phyloP scores from a whole-genome alignment of 495 filamentous ascomycete genomes.

The Penicillium macrosclerotiorum region DNA sequence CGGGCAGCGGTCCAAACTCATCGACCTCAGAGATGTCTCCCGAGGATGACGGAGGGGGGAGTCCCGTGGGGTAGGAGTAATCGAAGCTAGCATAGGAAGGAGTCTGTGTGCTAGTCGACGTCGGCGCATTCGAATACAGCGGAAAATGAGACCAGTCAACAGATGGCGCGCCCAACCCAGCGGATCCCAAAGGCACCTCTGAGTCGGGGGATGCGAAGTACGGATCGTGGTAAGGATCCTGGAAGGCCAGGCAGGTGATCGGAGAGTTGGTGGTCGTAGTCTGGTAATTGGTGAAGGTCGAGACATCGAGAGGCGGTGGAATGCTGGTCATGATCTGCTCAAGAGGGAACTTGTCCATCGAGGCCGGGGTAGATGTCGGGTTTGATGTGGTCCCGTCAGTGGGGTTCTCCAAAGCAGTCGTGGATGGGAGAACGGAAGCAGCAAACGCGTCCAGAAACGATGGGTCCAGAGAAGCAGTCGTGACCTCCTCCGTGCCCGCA shows the following conservation, averaged over 20 bases:
- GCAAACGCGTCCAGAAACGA: slow-evolving; percentile 56
- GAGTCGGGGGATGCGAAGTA: slow-evolving; percentile 54
- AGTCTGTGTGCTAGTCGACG: slow-evolving; percentile 66
- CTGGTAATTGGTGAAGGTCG: slow-evolving; percentile 35
- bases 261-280: slow-evolving; percentile 36
- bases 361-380: slow-evolving; percentile 24
- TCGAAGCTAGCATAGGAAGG: slow-evolving; percentile 70
- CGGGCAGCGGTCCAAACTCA: slow-evolving; percentile 52
- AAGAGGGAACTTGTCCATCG: slow-evolving; percentile 34
- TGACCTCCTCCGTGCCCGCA: slow-evolving; percentile 57
- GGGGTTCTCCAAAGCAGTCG: slow-evolving; percentile 37
- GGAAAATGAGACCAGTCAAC: slow-evolving; percentile 77
- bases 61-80: slow-evolving; percentile 50
- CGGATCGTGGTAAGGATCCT: slow-evolving; percentile 42
- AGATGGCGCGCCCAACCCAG: slow-evolving; percentile 59
- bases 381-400: slow-evolving; percentile 14
- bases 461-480: slow-evolving; percentile 61
- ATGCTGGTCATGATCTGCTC: slow-evolving; percentile 40
- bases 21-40: slow-evolving; percentile 75
- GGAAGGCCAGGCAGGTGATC: slow-evolving; percentile 42
- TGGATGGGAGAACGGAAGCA: slow-evolving; percentile 37
- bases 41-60: slow-evolving; percentile 65
- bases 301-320: slow-evolving; percentile 38
- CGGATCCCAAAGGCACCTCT: slow-evolving; percentile 65
- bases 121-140: slow-evolving; percentile 56